Evolutionary conservation across 768 basidiomycete species (phyloP), one percentile per base, ranked within the genome.

Genomic region (Boletus sensibilis): DNA sequence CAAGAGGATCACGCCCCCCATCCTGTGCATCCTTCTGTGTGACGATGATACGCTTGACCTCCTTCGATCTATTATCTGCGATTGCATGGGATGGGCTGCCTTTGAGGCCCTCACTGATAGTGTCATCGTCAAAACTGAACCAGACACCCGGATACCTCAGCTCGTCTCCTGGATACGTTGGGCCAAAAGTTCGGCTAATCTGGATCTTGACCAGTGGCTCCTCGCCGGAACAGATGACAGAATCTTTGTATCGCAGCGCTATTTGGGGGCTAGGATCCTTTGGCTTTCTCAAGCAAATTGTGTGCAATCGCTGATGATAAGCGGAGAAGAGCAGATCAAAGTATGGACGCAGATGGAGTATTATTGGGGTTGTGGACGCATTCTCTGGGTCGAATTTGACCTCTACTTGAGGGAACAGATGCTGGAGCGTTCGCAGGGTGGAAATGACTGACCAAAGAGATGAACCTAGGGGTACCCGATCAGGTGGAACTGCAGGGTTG

Each of bases 241-340:
- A 74, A 52, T 84, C 82, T 67, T 85, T 87, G 71, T 91, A 92
- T 52, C 82, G 81, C 33, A 92, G 71, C 11, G 79, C 82, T 27
- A 90, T 76, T 4, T 87, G 85, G 1, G 87, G 89, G 67, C 82
- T 79, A 16, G 81, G 79, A 50, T 86, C 85, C 20, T 82, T 84
- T 16, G 90, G 79, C 60, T 79, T 84, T 62, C 86, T 80, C 38
- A 92, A 70, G 62, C 82, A 86, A 48, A 94, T 90, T 7, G 88
- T 91, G 53, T 88, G 88, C 20, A 94, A 78, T 21, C 91, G 83
- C 62, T 94, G 92, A 56, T 87, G 80, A 61, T 81, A 81, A 12
- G 87, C 84, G 18, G 91, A 90, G 72, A 93, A 94, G 42, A 94
- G 78, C n/a, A 94, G 80, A 68, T 92, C 90, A 51, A 94, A 76